phyloP scores from a whole-genome alignment of 148 eudicot species.

The Cornus controversa region DNA sequence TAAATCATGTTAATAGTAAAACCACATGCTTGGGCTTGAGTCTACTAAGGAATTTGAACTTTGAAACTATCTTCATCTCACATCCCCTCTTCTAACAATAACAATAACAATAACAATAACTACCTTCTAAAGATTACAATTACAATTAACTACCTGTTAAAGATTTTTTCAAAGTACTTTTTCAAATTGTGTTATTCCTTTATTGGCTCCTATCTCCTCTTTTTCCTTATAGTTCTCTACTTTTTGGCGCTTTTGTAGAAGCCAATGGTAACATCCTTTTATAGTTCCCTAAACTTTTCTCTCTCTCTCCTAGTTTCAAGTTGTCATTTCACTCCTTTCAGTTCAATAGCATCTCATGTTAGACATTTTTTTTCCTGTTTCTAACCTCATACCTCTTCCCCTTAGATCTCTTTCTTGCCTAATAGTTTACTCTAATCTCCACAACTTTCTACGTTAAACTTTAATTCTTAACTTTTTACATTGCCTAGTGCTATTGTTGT shows the following conservation, averaged over 20 bases:
- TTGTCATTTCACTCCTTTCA: background rate
- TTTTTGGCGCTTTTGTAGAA: background rate
- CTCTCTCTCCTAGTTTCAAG: background rate
- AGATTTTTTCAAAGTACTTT: background rate
- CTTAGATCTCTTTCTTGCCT: background rate
- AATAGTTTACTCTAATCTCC: background rate
- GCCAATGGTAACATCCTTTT: background rate
- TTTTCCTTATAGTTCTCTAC: too few species aligned
- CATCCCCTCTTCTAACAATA: too few species aligned
- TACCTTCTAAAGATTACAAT: background rate
- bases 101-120: background rate
- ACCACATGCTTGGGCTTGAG: too few species aligned
- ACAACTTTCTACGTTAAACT: background rate
- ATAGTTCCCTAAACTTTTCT: background rate
- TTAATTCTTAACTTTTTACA: background rate
- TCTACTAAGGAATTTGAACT: too few species aligned
- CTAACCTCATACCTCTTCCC: background rate
- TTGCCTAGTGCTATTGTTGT: background rate
- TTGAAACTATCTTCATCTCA: too few species aligned
- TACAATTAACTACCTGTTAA: background rate
- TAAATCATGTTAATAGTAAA: too few species aligned
- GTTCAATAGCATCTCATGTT: background rate
- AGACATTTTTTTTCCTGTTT: background rate
- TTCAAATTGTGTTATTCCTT: background rate
- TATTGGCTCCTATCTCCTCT: background rate